Base-by-base conservation (phyloP, 164 flowering plant species). In the Stephania japonica region DNA sequence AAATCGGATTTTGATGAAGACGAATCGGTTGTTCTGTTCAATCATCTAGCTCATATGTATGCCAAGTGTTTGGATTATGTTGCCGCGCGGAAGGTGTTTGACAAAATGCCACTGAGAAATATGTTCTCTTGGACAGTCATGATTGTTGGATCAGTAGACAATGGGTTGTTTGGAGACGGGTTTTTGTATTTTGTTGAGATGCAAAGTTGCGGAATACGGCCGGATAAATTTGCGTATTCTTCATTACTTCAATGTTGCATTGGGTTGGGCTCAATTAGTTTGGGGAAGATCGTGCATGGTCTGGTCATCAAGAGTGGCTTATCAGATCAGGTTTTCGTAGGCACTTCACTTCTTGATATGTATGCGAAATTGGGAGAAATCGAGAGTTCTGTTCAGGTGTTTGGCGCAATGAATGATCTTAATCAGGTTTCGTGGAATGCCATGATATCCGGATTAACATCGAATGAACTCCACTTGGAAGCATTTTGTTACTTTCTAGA, bases 111-210 rank as follows among this genome's bases (percentile, higher is more conserved):
- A 9, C 73, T 76, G 0, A 86, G 81, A 78, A 86, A 88, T 69
- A 78, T 78, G 13, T 86, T 86, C 67, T 90, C 91, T 12, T 86
- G 89, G 91, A 89, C 89, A 2, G 84, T 80, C 63, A 84, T 89
- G 86, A 85, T 88, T 78, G 83, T 82, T 61, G 93, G 87, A n/a
- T 83, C 84, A 2, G 78, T 76, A 6, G 85, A 83, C 59, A 83
- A 81, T 70, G 83, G 81, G 59, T 66, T 70, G 23, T 83, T 74
- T 67, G 38, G 65, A 44, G 88, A 87, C 69, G 90, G 88, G 72
- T 65, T 85, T 19, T 41, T 69, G 43, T 85, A 72, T 41, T 85
- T 85, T 65, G 38, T 62, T 43, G 81, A 86, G 70, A 83, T 88
- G 88, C 67, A 21, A 75, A 42, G 42, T 24, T 3, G 49, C 76